These are phyloP conservation scores for Trichophyton rubrum DNA, from an alignment of 2,329 filamentous ascomycete species.

Conservation along the genomic window DNA sequence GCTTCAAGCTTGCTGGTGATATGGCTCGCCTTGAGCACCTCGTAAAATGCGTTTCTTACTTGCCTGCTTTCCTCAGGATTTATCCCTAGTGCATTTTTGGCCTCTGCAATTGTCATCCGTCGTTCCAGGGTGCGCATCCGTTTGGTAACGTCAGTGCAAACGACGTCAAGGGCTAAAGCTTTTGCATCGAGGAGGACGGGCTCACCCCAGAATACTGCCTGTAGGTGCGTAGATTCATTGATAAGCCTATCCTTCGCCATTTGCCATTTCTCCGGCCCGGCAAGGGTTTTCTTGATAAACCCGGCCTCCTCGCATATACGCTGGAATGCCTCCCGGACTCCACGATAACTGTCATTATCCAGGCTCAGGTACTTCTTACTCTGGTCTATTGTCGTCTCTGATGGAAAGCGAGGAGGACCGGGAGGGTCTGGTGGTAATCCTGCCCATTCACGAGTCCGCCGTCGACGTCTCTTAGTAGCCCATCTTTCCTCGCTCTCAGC, in stretches of 20 bases:
- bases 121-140: slow-evolving; percentile 54
- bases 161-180: slow-evolving; percentile 59
- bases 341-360: slow-evolving; percentile 50
- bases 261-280: slow-evolving; percentile 62
- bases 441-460: slow-evolving; percentile 55
- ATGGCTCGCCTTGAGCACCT: slow-evolving; percentile 51
- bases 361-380: slow-evolving; percentile 58
- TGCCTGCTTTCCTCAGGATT: slow-evolving; percentile 56
- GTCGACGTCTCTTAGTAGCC: slow-evolving; percentile 52
- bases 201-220: slow-evolving; percentile 47
- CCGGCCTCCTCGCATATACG: slow-evolving; percentile 54
- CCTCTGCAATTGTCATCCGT: slow-evolving; percentile 60
- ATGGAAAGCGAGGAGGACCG: slow-evolving; percentile 61
- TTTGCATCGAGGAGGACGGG: slow-evolving; percentile 49
- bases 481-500: slow-evolving; percentile 50
- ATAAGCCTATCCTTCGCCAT: slow-evolving; percentile 56
- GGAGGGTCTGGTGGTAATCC: slow-evolving; percentile 55
- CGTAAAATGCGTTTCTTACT: slow-evolving; percentile 53
- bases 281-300: slow-evolving; percentile 63
- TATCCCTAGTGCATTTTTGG: slow-evolving; percentile 58
- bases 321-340: slow-evolving; percentile 55
- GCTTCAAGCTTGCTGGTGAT: slow-evolving; percentile 64
- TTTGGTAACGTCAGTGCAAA: slow-evolving; percentile 73
- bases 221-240: slow-evolving; percentile 51
- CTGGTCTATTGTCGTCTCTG: slow-evolving; percentile 70